Evolutionary conservation across 805 yeast genomes (phyloP).

Genomic region (Starmerella floricola): DNA sequence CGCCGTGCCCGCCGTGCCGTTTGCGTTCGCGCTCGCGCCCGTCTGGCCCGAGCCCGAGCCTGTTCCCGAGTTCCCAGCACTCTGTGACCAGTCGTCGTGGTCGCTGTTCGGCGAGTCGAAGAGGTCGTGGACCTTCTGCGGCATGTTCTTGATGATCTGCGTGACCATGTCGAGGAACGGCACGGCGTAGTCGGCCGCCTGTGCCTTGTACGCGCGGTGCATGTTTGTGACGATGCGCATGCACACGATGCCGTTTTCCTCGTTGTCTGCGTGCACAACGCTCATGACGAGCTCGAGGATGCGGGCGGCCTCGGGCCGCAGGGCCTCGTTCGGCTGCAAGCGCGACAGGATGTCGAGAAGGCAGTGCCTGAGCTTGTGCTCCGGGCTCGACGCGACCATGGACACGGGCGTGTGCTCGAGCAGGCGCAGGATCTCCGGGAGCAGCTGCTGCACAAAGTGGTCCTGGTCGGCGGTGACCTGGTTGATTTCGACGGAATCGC

Average conservation of each 20-base stretch:
- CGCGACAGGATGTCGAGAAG: slow-evolving; percentile 70
- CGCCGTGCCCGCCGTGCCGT: too few species aligned
- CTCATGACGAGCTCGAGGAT: slow-evolving; percentile 49
- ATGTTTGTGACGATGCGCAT: slow-evolving; percentile 76
- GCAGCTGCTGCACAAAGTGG: slow-evolving; percentile 50
- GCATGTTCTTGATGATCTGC: slow-evolving; percentile 67
- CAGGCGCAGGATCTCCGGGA: slow-evolving; percentile 57
- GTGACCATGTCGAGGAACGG: slow-evolving; percentile 67
- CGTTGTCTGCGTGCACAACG: slow-evolving; percentile 67
- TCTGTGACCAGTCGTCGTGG: neutral
- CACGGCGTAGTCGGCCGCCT: slow-evolving; percentile 56
- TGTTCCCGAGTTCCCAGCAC: too few species aligned
- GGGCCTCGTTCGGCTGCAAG: slow-evolving; percentile 68
- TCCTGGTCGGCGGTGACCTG: slow-evolving; percentile 74
- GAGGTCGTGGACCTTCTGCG: slow-evolving; percentile 56
- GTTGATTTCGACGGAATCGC: slow-evolving; percentile 77
- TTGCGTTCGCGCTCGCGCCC: too few species aligned
- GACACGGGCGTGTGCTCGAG: slow-evolving; percentile 48
- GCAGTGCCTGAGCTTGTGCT: slow-evolving; percentile 53
- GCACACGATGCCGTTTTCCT: slow-evolving; percentile 86
- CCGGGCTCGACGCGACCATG: slow-evolving; percentile 15
- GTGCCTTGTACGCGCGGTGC: slow-evolving; percentile 70
- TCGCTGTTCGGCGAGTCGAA: slow-evolving; percentile 34
- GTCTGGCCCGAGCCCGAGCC: too few species aligned
- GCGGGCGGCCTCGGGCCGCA: slow-evolving; percentile 54